Conservation (phyloP, 2,329 filamentous ascomycete species). For the Myotisia sp. region DNA sequence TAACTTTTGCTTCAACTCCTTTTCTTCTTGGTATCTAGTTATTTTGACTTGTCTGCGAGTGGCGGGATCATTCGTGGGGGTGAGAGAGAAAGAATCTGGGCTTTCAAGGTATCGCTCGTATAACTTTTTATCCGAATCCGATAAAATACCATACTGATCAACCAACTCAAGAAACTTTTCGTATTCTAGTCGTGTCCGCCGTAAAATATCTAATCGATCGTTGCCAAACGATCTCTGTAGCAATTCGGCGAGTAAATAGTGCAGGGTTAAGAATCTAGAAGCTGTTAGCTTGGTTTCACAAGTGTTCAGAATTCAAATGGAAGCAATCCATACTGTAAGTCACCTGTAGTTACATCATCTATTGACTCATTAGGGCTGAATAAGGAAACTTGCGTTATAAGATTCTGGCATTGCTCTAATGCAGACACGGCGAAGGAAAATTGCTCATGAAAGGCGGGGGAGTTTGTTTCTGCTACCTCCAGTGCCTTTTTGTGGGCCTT, state of each 20-base stretch:
- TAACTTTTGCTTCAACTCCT: slow-evolving; percentile 68
- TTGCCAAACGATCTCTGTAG: slow-evolving; percentile 49
- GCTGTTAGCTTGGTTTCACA: neutral
- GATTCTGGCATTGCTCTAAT: slow-evolving; percentile 58
- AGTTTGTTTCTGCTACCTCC: slow-evolving; percentile 49
- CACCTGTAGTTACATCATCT: slow-evolving; percentile 73
- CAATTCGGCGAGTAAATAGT: slow-evolving; percentile 68
- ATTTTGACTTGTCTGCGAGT: slow-evolving; percentile 73
- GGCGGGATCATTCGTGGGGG: slow-evolving; percentile 51
- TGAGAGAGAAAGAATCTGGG: slow-evolving; percentile 57
- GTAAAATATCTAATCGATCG: slow-evolving; percentile 50
- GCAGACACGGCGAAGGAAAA: slow-evolving; percentile 52
- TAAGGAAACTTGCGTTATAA: slow-evolving; percentile 57
- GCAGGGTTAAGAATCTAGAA: slow-evolving; percentile 56
- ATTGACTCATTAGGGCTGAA: slow-evolving; percentile 84
- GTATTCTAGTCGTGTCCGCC: slow-evolving; percentile 53
- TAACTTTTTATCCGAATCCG: slow-evolving; percentile 49
- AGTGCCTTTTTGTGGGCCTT: slow-evolving; percentile 43
- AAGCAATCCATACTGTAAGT: slow-evolving; percentile 49
- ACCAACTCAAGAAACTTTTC: slow-evolving; percentile 63
- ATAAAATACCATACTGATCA: slow-evolving; percentile 65
- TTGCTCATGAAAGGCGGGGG: slow-evolving; percentile 51
- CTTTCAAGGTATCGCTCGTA: slow-evolving; percentile 61
- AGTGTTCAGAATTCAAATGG: slow-evolving; percentile 13
- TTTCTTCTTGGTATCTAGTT: slow-evolving; percentile 68